Conservation (phyloP, 805 yeast species). For the Komagataella ulmi region DNA sequence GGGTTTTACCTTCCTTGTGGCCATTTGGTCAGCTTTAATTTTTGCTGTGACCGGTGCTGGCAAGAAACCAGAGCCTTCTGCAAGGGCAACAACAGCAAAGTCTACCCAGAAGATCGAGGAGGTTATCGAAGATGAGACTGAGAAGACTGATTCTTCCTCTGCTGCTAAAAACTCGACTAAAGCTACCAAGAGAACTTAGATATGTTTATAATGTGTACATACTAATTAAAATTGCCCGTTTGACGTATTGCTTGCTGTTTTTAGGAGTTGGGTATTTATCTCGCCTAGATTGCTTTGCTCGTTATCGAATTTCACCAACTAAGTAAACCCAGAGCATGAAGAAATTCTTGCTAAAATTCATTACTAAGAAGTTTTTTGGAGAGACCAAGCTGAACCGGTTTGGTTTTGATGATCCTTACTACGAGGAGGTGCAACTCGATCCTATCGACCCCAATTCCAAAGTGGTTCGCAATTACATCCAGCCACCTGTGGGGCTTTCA, state of each 20-base stretch:
- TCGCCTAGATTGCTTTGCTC: background rate
- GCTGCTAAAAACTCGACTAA: background rate
- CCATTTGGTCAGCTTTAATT: constrained; percentile 23
- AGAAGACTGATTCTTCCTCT: background rate
- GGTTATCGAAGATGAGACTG: background rate
- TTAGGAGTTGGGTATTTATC: background rate
- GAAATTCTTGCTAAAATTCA: background rate
- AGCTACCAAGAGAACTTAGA: background rate
- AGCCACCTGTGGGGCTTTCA: constrained; percentile 46
- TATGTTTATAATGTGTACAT: background rate
- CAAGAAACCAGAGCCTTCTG: background rate
- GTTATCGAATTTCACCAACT: background rate
- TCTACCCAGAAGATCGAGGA: background rate
- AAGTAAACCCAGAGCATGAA: background rate
- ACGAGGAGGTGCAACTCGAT: background rate
- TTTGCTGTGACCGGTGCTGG: constrained; percentile 11
- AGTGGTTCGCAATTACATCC: background rate
- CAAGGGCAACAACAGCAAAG: background rate
- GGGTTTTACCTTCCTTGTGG: constrained; percentile 27
- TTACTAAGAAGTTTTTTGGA: background rate
- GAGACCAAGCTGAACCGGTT: background rate
- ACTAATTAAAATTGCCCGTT: background rate
- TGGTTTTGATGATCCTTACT: constrained; percentile 1
- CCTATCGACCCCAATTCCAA: background rate
- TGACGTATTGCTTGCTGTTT: background rate